Base-by-base conservation (phyloP, 768 basidiomycete species). In the Boletus bicolor region DNA sequence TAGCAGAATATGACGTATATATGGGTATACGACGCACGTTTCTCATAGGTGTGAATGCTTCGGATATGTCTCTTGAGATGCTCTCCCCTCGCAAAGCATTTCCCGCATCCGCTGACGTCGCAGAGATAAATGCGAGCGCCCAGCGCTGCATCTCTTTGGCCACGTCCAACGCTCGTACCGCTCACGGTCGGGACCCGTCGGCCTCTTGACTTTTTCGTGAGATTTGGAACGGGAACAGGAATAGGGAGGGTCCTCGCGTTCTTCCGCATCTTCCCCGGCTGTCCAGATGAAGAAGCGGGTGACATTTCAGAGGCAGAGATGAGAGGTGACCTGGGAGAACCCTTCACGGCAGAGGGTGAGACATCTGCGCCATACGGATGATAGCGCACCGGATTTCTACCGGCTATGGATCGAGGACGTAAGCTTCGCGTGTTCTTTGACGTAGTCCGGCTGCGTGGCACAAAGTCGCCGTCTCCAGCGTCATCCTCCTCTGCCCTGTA, bases 21-120 rank as follows among this genome's bases (percentile, higher is more conserved):
- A 32, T 43, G 56, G 14, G 45, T 17, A 38, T 39, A 28, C 44
- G 46, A 62, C 91, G 72, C 67, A 94, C 93, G 93, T 77, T 92
- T 93, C 69, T 94, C 92, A 71, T 93, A 82, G 24, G 93, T 93
- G 73, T 95, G 93, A 51, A 95, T 92, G 65, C 87, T 88, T 62
- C 91, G 75, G 39, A 94, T 81, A 69, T 95, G 93, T 59, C 93
- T 77, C 78, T 94, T 94, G 59, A 96, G 74, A 69, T 96, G 93
- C 72, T 96, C 93, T 21, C 88, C 87, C 32, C 93, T 79, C 36
- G 87, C 85, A 72, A 96, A 95, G 63, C 86, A 89, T 73, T 93
- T 93, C 42, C 87, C 88, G 69, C 93, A 95, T 6, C 85, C 91
- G 15, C 82, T 80, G 28, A 93, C 91, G 55, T 81, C 80, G 76